Base-by-base conservation (phyloP, 2,329 filamentous ascomycete genomes). In the Diaporthe vexans region DNA sequence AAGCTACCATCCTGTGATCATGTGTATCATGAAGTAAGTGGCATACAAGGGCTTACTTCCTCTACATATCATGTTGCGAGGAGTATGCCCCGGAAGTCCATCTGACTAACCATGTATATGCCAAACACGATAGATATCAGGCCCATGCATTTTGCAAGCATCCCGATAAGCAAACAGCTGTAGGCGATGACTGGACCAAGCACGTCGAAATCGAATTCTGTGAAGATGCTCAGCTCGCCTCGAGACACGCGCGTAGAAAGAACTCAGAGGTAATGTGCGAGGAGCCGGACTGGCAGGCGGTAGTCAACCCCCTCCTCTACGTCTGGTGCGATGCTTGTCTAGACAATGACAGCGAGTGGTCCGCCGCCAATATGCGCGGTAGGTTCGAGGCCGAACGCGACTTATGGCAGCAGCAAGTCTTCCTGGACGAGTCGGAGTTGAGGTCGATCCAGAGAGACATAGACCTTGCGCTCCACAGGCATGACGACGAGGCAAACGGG, bases 71-170 rank as follows among this genome's bases (percentile, higher is more conserved):
- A 40, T 13, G 17, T 13, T 17, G 33, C 13, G 8, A n/a, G n/a
- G 15, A 13, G 19, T 29, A 24, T 3, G 2, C 33, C 46, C 9
- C 26, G 8, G 21, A 4, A 15, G 10, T n/a, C 11, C 1, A 3
- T 15, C n/a, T 11, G 5, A 24, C 19, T 68, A 21, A 68, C 48
- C n/a, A 26, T 13, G n/a, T 21, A 3, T 19, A 19, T 9, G 8
- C 21, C 5, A 26, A 11, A 11, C 15, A 17, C 3, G 17, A 51
- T 21, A 68, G 63, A 11, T 68, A 54, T 48, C 6, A 9, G n/a
- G 63, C 63, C 5, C 63, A 68, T 19, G 1, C 21, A 40, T 2
- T 26, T 9, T 68, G 63, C 63, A 68, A 40, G 17, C 63, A 68
- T 11, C 63, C 63, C 37, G 4, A 40, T n/a, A 17, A 37, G 46